Base-by-base conservation (phyloP, 352 stramenopile genomes). In the Phytophthora sp. region DNA sequence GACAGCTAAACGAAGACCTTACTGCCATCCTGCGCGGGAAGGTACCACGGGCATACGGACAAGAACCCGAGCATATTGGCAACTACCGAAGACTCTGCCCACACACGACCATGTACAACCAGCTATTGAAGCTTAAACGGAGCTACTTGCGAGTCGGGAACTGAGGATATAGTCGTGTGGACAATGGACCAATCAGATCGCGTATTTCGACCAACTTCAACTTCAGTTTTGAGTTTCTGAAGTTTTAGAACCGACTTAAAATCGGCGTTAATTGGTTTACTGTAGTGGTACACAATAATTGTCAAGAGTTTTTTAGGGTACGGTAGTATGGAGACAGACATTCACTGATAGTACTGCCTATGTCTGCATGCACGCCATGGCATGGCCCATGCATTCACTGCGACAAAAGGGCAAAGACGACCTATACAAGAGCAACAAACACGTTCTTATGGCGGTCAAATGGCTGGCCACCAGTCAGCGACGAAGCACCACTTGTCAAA, bases 1-100 rank as follows among this genome's bases (percentile, higher is more conserved):
- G 65, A 38, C 77, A 81, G 51, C 61, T 92, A 16, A 93, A 94
- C 41, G 80, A 89, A 57, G 79, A 95, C 23, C 65, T 97, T 31
- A 86, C 79, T 4, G 63, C 78, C 29, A 94, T 94, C 44, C 58
- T 94, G 46, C 57, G 63, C 26, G 82, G 78, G 15, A 51, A 76
- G 27, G 42, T 90, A 24, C 84, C 84, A 16, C 71, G 86, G 18
- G 44, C 30, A 13, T 92, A 89, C 59, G 86, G 86, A 44, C 84
- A 94, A 47, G 29, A 89, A 50, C 86, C 86, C 0, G 72, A 80
- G 9, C 57, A 85, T 20, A 54, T 88, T 18, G 84, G 86, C n/a
- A 77, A 70, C 49, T 94, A 88, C 67, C 72, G 76, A 54, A 74
- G 86, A 18, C 59, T 94, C 18, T 84, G 70, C 29, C 82, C 73